Base-by-base conservation (phyloP, 345 rosid species). In the Jatropha curcas region DNA sequence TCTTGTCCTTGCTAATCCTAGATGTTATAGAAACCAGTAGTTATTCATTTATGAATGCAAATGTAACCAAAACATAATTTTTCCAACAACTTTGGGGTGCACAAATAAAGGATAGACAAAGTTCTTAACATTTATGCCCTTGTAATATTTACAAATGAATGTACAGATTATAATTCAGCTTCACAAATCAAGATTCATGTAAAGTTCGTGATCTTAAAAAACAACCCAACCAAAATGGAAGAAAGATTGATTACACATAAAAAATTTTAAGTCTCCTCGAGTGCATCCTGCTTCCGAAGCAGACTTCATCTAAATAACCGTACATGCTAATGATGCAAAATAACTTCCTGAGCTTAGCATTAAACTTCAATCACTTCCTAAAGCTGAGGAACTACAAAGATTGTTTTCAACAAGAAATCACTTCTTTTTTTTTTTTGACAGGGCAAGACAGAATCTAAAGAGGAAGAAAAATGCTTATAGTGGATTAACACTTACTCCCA, bases 401-500 rank as follows among this genome's bases (percentile, higher is more conserved):
- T 25, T 22, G 35, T 65, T 65, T 22, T 25, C 52, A 43, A 27
- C 28, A 65, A 45, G 33, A 46, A 65, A 5, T 16, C 7, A 34
- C 4, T 12, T 25, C n/a, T n/a, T n/a, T n/a, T n/a, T n/a, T n/a
- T n/a, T n/a, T n/a, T n/a, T 8, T 43, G 48, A 7, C 25, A 45
- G 14, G 24, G 41, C 14, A 65, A 55, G 69, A 61, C 28, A 24
- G n/a, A 59, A 67, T 56, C 13, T 19, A 9, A 14, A 59, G 16
- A 34, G 55, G 51, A 7, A 28, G 19, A 53, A 9, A 30, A 37
- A 45, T 8, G 22, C 16, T 6, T 25, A 30, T 25, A 39, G n/a
- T 13, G 41, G 35, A 50, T 41, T 4, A 41, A 53, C 24, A 74
- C 82, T 78, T 74, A 78, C 82, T 74, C 82, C 82, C 82, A 78